Base-by-base conservation (phyloP, 352 stramenopile genomes). In the Pythium insidiosum region DNA sequence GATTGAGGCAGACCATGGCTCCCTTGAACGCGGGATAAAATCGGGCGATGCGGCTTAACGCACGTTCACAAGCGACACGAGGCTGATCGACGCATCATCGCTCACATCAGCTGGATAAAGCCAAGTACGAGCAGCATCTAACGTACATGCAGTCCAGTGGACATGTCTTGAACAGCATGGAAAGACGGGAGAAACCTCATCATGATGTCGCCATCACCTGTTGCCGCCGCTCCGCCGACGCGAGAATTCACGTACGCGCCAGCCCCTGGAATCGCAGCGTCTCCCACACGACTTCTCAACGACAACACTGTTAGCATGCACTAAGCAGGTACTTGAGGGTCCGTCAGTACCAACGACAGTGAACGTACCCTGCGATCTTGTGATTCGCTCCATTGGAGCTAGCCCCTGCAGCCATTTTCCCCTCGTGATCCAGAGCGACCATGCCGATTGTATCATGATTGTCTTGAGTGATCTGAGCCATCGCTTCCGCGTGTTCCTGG, bases 361-460 rank as follows among this genome's bases (percentile, higher is more conserved):
- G 9, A 33, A 45, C 56, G 48, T 37, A 92, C 77, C 81, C 87
- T 37, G 76, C 68, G 33, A 96, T 82, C 61, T 96, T 96, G 53
- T 96, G 77, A 30, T 72, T 91, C 5, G 84, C 82, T 21, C 87
- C 87, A 28, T 96, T 96, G 2, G 85, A 96, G 43, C 82, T 95
- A 3, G 83, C 89, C 3, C 87, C 87, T 23, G 76, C 67, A 43
- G 77, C 71, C 68, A 93, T 89, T 40, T 78, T 61, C 0, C 73
- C 77, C 47, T 63, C 55, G 19, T 62, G 47, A n/a, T 53, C 66
- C 9, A 93, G 53, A 38, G 60, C 73, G 11, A 93, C 64, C 78
- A 96, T 96, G 11, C 87, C 87, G 44, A 96, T 95, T 6, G 87
- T 96, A 44, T 96, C 87, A 56, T 96, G 87, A 46, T 95, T 96